These are phyloP conservation scores for Penicillium sp. DNA, from an alignment of 2,329 filamentous ascomycete genomes.

Conservation along the genomic window DNA sequence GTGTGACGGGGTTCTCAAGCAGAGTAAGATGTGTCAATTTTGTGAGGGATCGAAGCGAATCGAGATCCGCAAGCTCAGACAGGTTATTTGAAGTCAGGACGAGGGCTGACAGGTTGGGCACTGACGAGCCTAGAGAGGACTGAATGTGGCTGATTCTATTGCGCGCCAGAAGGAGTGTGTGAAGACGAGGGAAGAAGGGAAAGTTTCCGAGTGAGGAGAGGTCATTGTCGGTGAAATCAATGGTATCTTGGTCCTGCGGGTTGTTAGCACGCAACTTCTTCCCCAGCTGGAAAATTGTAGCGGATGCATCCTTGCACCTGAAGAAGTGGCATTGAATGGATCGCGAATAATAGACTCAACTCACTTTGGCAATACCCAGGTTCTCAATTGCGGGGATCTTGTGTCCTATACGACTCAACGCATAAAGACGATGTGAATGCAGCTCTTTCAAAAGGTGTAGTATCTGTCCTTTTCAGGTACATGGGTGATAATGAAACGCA, in stretches of 20 bases:
- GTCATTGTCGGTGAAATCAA: constrained; percentile 98
- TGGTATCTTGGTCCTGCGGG: constrained; percentile 86
- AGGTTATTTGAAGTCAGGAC: constrained; percentile 83
- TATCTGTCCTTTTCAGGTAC: constrained; percentile 73
- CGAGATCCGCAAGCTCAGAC: constrained; percentile 80
- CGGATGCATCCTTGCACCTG: not conserved
- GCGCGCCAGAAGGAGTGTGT: constrained; percentile 81
- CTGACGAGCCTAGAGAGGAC: constrained; percentile 67
- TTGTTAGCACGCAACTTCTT: constrained; percentile 7
- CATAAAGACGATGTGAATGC: constrained; percentile 74
- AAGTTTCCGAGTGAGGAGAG: constrained; percentile 89
- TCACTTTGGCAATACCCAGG: constrained; percentile 86
- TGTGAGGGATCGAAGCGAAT: constrained; percentile 69
- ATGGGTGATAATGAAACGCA: constrained; percentile 57
- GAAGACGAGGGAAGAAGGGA: constrained; percentile 83
- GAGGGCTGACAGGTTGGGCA: constrained; percentile 80
- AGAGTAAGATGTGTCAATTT: constrained; percentile 78
- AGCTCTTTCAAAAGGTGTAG: constrained; percentile 76
- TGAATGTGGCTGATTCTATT: constrained; percentile 87
- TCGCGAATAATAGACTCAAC: constrained; percentile 37
- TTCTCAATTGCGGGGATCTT: constrained; percentile 98
- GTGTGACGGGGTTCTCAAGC: constrained; percentile 83
- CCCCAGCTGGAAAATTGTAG: not conserved
- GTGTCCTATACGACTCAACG: constrained; percentile 70
- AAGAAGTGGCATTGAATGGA: not conserved